A percentile compares a stretch with the other conserved stretches of the same genome.
Evolutionary conservation across 2,329 filamentous ascomycete genomes (phyloP).

Genomic region (Pestalotiopsis sp.): DNA sequence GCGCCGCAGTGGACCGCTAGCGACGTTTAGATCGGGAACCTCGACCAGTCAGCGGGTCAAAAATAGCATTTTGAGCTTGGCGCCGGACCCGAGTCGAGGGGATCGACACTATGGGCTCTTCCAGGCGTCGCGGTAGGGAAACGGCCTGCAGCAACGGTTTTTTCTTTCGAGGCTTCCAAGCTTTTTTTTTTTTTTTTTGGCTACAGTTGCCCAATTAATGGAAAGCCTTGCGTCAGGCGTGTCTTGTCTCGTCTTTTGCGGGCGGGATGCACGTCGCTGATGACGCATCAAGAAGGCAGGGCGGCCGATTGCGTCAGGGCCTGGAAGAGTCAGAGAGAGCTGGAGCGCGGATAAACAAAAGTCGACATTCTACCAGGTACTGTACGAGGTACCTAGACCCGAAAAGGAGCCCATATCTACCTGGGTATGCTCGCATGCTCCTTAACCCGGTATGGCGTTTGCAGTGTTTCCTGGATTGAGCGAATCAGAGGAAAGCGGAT

Average conservation of each 20-base stretch:
- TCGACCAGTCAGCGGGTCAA: conserved; percentile 5
- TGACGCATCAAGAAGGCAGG: background rate
- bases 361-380: background rate
- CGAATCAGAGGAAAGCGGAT: no score
- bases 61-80: conserved; percentile 6
- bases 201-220: background rate
- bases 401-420: no score
- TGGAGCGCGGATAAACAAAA: background rate
- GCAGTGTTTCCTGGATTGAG: no score
- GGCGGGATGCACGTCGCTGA: background rate
- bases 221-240: background rate
- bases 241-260: background rate
- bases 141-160: conserved; percentile 5
- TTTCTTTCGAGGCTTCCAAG: background rate
- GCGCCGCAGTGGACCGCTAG: conserved; percentile 2
- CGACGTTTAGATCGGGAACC: background rate
- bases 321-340: background rate
- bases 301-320: background rate
- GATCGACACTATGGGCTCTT: background rate
- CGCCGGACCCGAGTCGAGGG: background rate
- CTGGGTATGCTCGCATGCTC: no score
- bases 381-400: no score
- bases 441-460: no score
- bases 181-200: background rate
- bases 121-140: background rate